A percentile compares a stretch with the other conserved stretches of the same genome.
These are phyloP conservation scores for Irpex lacteus DNA, from an alignment of 1,284 basidiomycete species.

Conservation along the genomic window DNA sequence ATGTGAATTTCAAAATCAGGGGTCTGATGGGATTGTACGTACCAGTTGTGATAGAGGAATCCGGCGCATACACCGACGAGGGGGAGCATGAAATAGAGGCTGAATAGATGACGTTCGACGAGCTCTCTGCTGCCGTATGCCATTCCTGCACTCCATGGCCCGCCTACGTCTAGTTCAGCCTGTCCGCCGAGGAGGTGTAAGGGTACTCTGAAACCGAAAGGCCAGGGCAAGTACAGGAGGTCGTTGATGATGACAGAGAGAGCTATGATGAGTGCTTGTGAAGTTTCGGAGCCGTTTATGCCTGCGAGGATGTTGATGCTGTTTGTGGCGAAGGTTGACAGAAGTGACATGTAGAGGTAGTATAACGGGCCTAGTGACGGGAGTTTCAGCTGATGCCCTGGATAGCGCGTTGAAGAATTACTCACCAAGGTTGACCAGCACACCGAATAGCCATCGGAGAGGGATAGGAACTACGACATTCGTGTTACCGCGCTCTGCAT, in stretches of 20 bases:
- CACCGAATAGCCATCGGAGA: slow-evolving; percentile 67
- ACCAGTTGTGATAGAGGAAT: slow-evolving; percentile 95
- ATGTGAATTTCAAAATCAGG: background rate
- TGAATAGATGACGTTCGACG: slow-evolving; percentile 91
- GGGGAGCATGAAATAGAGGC: slow-evolving; percentile 95
- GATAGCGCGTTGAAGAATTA: slow-evolving; percentile 1
- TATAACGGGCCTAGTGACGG: slow-evolving; percentile 77
- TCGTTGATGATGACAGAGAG: slow-evolving; percentile 91
- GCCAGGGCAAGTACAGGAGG: slow-evolving; percentile 86
- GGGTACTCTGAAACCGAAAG: slow-evolving; percentile 66
- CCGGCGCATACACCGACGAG: slow-evolving; percentile 88
- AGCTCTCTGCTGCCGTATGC: slow-evolving; percentile 84
- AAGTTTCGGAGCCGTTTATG: slow-evolving; percentile 94
- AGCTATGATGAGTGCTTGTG: slow-evolving; percentile 92
- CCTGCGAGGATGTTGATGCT: slow-evolving; percentile 99
- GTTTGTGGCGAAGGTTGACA: slow-evolving; percentile 97
- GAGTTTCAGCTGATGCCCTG: too few relatives aligned
- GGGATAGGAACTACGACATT: slow-evolving; percentile 93
- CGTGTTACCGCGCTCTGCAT: slow-evolving; percentile 90
- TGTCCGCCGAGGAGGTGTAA: slow-evolving; percentile 66
- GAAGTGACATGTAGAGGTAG: slow-evolving; percentile 93
- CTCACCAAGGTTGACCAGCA: slow-evolving; percentile 86
- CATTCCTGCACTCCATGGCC: slow-evolving; percentile 80
- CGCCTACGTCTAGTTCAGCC: slow-evolving; percentile 67
- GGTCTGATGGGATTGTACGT: slow-evolving; percentile 24